Base-by-base conservation (phyloP, 2,329 filamentous ascomycete species). In the Microcera coccophila region DNA sequence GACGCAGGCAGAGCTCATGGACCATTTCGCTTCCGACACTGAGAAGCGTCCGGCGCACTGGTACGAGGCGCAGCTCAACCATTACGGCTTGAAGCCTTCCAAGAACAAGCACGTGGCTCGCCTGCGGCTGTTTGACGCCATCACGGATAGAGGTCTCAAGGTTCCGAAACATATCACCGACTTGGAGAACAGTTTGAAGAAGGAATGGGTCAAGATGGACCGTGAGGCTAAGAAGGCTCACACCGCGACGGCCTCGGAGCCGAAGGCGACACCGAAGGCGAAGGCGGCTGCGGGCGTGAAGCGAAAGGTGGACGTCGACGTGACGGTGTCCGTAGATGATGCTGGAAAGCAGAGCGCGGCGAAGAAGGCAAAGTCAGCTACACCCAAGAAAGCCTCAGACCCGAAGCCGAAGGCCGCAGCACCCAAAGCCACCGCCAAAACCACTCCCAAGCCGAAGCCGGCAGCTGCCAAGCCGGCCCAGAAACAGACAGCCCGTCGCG, bases 41-140 rank as follows among this genome's bases (percentile, higher is more conserved):
- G 62, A 64, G 19, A 67, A 64, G 33, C 71, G 71, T 33, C 72
- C 78, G 1, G 78, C 69, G 1, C 77, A 82, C 49, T 84, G 75
- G 74, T 84, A 79, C 44, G 73, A 79, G 48, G 78, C 80, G 0
- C 79, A 84, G 48, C 68, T 83, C 10, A 61, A 80, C 4, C 81
- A 84, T 61, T 84, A 83, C 61, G 79, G 77, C 1, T 66, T 84
- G 0, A 67, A 65, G 5, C 69, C 71, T 0, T 78, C 76, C 15
- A 79, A 78, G 53, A 70, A 71, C 34, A 83, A 83, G 61, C 71
- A 75, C 17, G 71, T 73, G 1, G 79, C 79, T 9, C 77, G 79
- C 42, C 73, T 80, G 64, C 66, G 79, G 2, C 62, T 85, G 14
- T 68, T 75, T n/a, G 74, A 80, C 48, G 78, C 78, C 7, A 56